Evolutionary conservation across 1,139 yeast genomes (phyloP).

Genomic region (Pichia inconspicua): DNA sequence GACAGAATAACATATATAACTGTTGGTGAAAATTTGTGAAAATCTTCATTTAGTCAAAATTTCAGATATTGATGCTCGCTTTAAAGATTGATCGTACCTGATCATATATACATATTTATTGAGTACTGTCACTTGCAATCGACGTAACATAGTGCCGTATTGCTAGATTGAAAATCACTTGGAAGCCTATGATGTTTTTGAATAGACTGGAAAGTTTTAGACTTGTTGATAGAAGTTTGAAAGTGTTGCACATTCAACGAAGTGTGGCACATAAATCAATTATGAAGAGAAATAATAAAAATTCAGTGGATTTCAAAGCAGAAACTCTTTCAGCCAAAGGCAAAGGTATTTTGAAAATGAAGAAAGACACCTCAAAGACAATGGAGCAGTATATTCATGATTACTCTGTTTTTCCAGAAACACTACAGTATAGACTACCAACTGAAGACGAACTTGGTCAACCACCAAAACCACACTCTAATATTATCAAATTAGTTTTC

Average conservation of each 20-base stretch:
- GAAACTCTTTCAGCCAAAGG: conserved; percentile 11
- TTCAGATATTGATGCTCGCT: too few relatives aligned
- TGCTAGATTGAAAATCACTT: too few relatives aligned
- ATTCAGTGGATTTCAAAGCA: conserved; percentile 1
- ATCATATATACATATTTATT: too few relatives aligned
- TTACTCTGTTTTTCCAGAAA: conserved; percentile 32
- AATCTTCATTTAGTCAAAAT: too few relatives aligned
- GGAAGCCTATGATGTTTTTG: background rate
- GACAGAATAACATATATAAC: too few relatives aligned
- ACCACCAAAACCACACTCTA: conserved; percentile 18
- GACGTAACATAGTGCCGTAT: too few relatives aligned
- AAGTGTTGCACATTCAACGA: background rate
- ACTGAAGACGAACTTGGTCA: conserved; percentile 15
- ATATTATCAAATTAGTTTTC: conserved; percentile 21
- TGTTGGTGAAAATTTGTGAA: background rate
- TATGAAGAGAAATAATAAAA: conserved; percentile 3
- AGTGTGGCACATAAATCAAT: conserved; percentile 10
- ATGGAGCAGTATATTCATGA: conserved; percentile 27
- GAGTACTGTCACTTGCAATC: too few relatives aligned
- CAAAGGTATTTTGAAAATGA: conserved; percentile 12
- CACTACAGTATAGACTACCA: conserved; percentile 31
- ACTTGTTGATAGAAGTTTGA: background rate
- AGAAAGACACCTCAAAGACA: conserved; percentile 9
- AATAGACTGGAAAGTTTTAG: background rate
- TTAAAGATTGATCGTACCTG: too few relatives aligned